These are phyloP conservation scores for Mycena amicta DNA, from an alignment of 768 basidiomycete genomes.

Conservation along the genomic window DNA sequence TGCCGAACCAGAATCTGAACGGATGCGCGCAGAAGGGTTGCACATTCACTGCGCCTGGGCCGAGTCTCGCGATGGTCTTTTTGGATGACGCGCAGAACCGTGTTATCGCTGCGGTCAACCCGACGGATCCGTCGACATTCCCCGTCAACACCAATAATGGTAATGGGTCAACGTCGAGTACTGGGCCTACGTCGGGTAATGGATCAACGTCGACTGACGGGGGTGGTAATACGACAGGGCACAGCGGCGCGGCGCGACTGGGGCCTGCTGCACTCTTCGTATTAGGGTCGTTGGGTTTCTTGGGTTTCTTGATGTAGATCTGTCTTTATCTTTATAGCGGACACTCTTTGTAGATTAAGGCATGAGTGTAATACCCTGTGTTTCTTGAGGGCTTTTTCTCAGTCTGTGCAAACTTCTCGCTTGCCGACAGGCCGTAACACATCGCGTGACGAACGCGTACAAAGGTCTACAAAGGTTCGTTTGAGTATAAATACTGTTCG, in stretches of 20 bases:
- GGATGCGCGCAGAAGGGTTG: conserved; percentile 47
- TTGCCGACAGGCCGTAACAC: no score
- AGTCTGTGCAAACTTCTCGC: no score
- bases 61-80: conserved; percentile 53
- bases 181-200: not conserved
- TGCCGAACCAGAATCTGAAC: conserved; percentile 35
- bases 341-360: no score
- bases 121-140: not conserved
- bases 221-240: not conserved
- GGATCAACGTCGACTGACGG: not conserved
- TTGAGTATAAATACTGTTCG: no score
- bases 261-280: not conserved
- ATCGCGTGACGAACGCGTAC: no score
- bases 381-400: no score
- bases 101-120: not conserved
- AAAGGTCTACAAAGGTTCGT: no score
- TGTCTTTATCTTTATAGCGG: no score
- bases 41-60: conserved; percentile 47
- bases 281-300: not conserved
- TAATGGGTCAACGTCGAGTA: not conserved
- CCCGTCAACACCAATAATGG: not conserved
- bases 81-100: conserved; percentile 14
- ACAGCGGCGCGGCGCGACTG: not conserved
- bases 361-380: no score
- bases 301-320: not conserved